A percentile compares a stretch with the other conserved stretches of the same genome.
phyloP scores from a whole-genome alignment of 2,329 filamentous ascomycete genomes.

The Nemania diffusa region DNA sequence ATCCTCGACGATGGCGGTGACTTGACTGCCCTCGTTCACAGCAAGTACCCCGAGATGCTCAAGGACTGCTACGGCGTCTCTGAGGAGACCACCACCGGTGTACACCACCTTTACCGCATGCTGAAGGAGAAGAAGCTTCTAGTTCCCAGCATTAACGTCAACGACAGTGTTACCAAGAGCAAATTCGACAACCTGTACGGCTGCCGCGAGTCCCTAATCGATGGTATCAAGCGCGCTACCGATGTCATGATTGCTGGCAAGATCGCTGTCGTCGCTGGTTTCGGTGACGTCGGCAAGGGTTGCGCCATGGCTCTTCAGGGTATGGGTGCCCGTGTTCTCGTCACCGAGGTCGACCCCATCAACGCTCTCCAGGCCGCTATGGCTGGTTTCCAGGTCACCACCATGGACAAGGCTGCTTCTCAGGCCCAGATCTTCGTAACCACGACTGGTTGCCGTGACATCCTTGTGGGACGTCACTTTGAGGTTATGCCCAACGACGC shows the following conservation, averaged over 20 bases:
- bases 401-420: constrained; percentile 95
- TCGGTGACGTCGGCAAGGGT: constrained; percentile 99
- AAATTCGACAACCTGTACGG: constrained; percentile 99
- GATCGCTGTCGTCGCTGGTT: constrained; percentile 96
- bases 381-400: constrained; percentile 94
- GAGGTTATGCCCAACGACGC: constrained; percentile 96
- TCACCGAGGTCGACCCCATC: constrained; percentile 99
- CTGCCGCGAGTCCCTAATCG: constrained; percentile 97
- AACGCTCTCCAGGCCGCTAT: constrained; percentile 99
- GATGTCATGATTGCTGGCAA: constrained; percentile 99
- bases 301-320: constrained; percentile 94
- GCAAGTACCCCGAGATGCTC: constrained; percentile 98
- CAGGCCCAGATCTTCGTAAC: constrained; percentile 98
- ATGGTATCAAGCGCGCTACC: constrained; percentile 99
- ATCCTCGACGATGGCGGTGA: constrained; percentile 99
- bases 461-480: constrained; percentile 91
- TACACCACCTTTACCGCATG: constrained; percentile 99
- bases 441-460: constrained; percentile 98
- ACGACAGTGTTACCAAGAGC: constrained; percentile 99
- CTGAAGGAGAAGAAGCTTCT: constrained; percentile 90
- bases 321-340: constrained; percentile 96
- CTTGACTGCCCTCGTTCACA: constrained; percentile 94
- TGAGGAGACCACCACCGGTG: constrained; percentile 99
- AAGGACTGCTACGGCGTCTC: constrained; percentile 98
- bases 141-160: constrained; percentile 98